These are phyloP conservation scores for Podospora pseudoanserina DNA, from an alignment of 495 filamentous ascomycete species.

Conservation along the genomic window DNA sequence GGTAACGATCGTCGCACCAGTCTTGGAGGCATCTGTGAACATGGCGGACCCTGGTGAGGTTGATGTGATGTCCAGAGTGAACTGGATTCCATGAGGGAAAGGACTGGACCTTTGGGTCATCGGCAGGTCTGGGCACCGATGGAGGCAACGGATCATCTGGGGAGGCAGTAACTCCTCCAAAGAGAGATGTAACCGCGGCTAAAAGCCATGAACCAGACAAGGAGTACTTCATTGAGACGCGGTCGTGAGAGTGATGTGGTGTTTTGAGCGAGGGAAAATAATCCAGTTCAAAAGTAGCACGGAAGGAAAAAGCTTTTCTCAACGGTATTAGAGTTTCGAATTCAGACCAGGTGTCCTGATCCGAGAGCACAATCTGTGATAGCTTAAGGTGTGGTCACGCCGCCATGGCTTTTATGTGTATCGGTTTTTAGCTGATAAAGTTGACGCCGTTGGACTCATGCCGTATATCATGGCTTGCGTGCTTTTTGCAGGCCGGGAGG, in stretches of 20 bases:
- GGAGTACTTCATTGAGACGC: not conserved
- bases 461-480: too few species aligned
- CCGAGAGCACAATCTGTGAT: too few species aligned
- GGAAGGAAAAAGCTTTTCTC: too few species aligned
- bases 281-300: too few species aligned
- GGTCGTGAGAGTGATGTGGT: not conserved
- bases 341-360: too few species aligned
- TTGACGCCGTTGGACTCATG: too few species aligned
- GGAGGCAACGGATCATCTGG: not conserved
- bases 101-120: not conserved
- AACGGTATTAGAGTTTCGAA: too few species aligned
- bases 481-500: too few species aligned
- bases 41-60: not conserved
- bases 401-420: too few species aligned
- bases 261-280: not conserved
- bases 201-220: not conserved
- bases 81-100: not conserved
- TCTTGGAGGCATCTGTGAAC: not conserved
- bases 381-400: too few species aligned
- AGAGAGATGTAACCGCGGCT: not conserved
- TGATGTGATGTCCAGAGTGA: not conserved
- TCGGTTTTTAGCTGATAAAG: too few species aligned
- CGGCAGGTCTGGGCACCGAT: not conserved
- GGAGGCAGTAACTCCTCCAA: not conserved
- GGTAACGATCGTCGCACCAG: not conserved